Evolutionary conservation across 345 rosid genomes (phyloP).

Genomic region (Diplotaxis tenuifolia): DNA sequence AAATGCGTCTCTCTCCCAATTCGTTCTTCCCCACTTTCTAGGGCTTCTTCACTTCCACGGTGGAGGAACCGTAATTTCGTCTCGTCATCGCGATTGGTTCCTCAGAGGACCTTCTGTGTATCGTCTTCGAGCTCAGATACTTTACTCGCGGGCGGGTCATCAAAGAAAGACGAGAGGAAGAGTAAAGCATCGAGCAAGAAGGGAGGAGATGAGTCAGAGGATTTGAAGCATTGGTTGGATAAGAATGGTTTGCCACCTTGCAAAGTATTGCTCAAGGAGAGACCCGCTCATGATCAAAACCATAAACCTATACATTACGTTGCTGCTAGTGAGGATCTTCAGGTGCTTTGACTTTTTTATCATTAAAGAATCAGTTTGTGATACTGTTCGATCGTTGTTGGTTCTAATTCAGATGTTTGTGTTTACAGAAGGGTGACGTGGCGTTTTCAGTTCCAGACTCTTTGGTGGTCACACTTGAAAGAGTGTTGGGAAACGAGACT

Average conservation of each 20-base stretch:
- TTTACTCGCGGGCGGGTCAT: slow-evolving; percentile 53
- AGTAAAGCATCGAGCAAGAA: slow-evolving; percentile 46
- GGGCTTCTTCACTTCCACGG: slow-evolving; percentile 38
- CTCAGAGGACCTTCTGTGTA: slow-evolving; percentile 38
- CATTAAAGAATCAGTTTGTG: neutral
- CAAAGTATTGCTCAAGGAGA: slow-evolving; percentile 73
- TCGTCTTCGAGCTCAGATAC: slow-evolving; percentile 62
- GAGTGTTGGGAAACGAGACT: slow-evolving; percentile 93
- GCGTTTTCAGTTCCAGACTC: slow-evolving; percentile 86
- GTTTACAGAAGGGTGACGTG: slow-evolving; percentile 68
- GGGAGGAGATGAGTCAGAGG: slow-evolving; percentile 50
- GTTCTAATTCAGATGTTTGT: neutral
- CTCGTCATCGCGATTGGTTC: slow-evolving; percentile 34
- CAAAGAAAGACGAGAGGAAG: slow-evolving; percentile 44
- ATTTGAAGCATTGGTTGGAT: slow-evolving; percentile 94
- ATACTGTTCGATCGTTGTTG: neutral
- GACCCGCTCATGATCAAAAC: slow-evolving; percentile 62
- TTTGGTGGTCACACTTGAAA: slow-evolving; percentile 86
- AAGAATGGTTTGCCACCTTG: slow-evolving; percentile 86
- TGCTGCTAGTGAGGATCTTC: slow-evolving; percentile 88
- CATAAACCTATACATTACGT: slow-evolving; percentile 77
- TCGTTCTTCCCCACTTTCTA: slow-evolving; percentile 34
- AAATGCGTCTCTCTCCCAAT: slow-evolving; percentile 49
- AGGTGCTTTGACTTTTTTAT: slow-evolving; percentile 43
- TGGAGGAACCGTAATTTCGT: slow-evolving; percentile 33